Evolutionary conservation across 108 stramenopile species (phyloP).

Genomic region (Chaetoceros muelleri): DNA sequence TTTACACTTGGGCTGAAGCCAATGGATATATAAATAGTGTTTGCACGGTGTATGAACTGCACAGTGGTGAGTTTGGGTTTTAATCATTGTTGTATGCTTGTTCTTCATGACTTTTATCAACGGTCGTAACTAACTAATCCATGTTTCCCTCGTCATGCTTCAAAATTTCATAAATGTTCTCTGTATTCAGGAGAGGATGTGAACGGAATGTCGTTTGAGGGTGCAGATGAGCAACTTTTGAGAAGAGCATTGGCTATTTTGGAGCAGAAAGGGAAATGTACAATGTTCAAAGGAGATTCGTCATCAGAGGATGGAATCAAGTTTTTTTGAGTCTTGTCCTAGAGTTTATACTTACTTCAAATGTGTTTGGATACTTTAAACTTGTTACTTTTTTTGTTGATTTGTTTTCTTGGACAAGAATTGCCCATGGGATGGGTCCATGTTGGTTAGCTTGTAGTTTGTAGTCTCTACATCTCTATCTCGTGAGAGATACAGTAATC

Average conservation of each 20-base stretch:
- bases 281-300: conserved; percentile 75
- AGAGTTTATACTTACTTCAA: no score
- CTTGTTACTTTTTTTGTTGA: no score
- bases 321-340: conserved; percentile 52
- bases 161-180: no score
- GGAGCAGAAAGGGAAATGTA: conserved; percentile 68
- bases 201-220: conserved; percentile 78
- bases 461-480: no score
- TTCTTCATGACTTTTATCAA: neutral
- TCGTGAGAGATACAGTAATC: no score
- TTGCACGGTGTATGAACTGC: conserved; percentile 79
- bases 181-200: conserved; percentile 68
- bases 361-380: no score
- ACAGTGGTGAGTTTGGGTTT: conserved; percentile 43
- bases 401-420: no score
- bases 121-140: neutral
- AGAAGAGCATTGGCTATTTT: conserved; percentile 64
- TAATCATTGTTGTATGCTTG: neutral
- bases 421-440: no score
- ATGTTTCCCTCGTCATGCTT: neutral
- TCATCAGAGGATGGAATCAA: conserved; percentile 83
- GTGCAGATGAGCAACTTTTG: conserved; percentile 74
- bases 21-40: conserved; percentile 67
- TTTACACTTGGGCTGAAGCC: conserved; percentile 70
- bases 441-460: no score